Evolutionary conservation across 1,284 basidiomycete species (phyloP).

Genomic region (Prillingera fragicola): DNA sequence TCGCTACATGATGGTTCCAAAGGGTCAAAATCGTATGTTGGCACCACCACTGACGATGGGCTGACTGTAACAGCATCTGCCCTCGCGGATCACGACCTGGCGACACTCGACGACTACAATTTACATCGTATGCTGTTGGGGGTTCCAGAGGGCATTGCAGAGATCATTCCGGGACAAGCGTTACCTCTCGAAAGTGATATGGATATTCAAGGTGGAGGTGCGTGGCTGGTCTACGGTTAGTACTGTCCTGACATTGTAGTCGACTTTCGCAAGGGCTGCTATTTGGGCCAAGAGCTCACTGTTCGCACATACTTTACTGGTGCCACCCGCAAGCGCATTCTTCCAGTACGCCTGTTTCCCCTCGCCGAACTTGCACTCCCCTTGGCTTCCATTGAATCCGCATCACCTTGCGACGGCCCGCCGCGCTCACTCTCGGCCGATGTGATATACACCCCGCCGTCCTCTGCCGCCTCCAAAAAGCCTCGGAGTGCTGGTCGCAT

Average conservation of each 20-base stretch:
- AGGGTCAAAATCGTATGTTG: constrained; percentile 67
- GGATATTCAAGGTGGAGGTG: constrained; percentile 86
- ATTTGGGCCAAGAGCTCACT: constrained; percentile 95
- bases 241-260: constrained; percentile 53
- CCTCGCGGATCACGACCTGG: constrained; percentile 18
- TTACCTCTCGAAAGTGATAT: constrained; percentile 92
- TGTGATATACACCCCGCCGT: constrained; percentile 34
- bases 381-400: neutral
- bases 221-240: too few species aligned
- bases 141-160: constrained; percentile 77
- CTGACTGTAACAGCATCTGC: constrained; percentile 23
- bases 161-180: constrained; percentile 69
- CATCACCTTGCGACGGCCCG: neutral
- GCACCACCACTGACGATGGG: neutral
- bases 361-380: constrained; percentile 2
- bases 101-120: constrained; percentile 54
- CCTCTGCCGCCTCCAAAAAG: constrained; percentile 31
- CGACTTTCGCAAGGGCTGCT: constrained; percentile 96
- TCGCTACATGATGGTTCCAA: constrained; percentile 60
- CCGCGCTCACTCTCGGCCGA: constrained; percentile 13
- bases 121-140: constrained; percentile 75
- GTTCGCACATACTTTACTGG: constrained; percentile 96
- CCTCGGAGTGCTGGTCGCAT: constrained; percentile 41
- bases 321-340: constrained; percentile 80
- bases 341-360: constrained; percentile 59